Percentiles rank a stretch among this genome's conserved stretches.
Conservation (phyloP, 257 asterid genomes). For the Nicotiana benthamiana region DNA sequence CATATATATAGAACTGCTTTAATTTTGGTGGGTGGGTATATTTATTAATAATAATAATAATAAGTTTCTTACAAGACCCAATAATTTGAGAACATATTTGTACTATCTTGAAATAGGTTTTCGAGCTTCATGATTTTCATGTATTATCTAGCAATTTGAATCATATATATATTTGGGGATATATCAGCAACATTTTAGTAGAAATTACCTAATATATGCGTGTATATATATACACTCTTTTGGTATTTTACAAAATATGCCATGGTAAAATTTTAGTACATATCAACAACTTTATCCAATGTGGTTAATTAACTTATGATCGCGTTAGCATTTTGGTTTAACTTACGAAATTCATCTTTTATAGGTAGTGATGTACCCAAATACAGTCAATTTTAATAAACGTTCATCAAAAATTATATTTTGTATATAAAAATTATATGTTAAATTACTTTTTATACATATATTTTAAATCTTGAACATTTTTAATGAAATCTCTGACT, state of each 20-base stretch:
- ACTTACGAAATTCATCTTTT: background rate
- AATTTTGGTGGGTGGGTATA: constrained; percentile 4
- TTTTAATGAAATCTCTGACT: too few species aligned
- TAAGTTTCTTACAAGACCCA: background rate
- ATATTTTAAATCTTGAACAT: too few species aligned
- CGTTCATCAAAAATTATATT: too few species aligned
- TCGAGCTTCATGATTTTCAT: background rate
- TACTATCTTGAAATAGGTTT: background rate
- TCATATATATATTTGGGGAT: background rate
- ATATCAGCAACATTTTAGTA: background rate
- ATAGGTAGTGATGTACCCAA: too few species aligned
- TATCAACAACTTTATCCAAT: background rate
- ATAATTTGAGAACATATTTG: background rate
- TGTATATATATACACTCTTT: too few species aligned
- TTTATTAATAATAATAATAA: background rate
- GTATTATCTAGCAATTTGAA: background rate
- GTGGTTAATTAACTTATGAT: background rate
- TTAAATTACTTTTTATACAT: too few species aligned
- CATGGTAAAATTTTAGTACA: background rate
- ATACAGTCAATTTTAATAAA: too few species aligned
- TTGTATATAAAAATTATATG: too few species aligned
- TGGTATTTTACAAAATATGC: background rate
- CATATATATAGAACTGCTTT: background rate
- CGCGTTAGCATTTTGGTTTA: background rate
- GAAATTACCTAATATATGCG: background rate